These are phyloP conservation scores for Populus hybrid DNA, from an alignment of 441 rosid species.

Conservation along the genomic window DNA sequence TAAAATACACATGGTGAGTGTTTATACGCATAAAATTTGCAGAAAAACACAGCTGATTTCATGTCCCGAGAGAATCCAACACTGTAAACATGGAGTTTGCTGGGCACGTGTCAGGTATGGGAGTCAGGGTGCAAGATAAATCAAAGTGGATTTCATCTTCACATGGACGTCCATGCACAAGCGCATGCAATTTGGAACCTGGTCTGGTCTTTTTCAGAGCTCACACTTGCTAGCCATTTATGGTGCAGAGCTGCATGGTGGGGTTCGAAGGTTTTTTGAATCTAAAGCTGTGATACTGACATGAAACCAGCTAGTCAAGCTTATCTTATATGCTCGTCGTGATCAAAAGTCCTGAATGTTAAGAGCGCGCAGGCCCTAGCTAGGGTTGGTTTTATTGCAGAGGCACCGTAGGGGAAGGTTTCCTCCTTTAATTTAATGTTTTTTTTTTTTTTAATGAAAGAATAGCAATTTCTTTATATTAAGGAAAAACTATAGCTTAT, in stretches of 20 bases:
- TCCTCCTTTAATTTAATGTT: neutral
- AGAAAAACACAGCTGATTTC: neutral
- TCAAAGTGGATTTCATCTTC: neutral
- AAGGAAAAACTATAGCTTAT: too few species aligned
- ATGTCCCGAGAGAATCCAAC: constrained; percentile 8
- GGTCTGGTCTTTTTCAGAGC: neutral
- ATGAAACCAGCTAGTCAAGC: neutral
- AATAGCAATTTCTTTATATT: too few species aligned
- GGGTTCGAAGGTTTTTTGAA: constrained; percentile 5
- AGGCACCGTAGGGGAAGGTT: neutral
- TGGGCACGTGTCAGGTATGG: constrained; percentile 23
- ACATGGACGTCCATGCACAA: neutral
- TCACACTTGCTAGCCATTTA: constrained; percentile 4
- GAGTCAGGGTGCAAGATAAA: constrained; percentile 24
- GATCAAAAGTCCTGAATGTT: too few species aligned
- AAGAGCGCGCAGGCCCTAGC: too few species aligned
- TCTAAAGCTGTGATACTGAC: neutral
- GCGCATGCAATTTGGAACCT: neutral
- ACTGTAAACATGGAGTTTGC: constrained; percentile 8
- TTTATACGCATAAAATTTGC: neutral
- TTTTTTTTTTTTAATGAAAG: neutral
- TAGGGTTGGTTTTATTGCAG: too few species aligned
- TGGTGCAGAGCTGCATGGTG: neutral
- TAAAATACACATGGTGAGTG: too few species aligned
- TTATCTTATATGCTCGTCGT: neutral